phyloP scores from a whole-genome alignment of 768 basidiomycete species.

The Calocera viscosa region DNA sequence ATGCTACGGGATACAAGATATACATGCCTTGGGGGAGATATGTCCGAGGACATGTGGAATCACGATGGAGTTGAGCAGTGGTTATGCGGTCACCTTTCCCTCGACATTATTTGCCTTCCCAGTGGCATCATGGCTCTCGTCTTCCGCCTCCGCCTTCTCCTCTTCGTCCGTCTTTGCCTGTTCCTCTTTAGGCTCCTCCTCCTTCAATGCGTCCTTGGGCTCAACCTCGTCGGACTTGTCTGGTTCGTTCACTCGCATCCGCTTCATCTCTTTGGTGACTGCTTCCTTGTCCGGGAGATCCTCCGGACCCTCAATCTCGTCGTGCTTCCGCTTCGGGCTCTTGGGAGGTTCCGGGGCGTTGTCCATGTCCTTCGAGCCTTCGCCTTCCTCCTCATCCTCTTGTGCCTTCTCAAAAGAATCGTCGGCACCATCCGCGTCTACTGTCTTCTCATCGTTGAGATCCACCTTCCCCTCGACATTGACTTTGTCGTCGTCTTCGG shows the following conservation, averaged over 20 bases:
- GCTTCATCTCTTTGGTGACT: constrained; percentile 6
- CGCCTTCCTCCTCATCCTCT: not conserved
- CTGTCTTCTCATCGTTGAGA: not conserved
- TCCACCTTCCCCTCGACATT: not conserved
- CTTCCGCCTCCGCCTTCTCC: not conserved
- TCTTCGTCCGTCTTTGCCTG: not conserved
- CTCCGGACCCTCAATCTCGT: constrained; percentile 14
- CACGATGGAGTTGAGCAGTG: not conserved
- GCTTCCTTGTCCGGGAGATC: constrained; percentile 9
- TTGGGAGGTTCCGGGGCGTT: not conserved
- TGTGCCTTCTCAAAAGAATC: not conserved
- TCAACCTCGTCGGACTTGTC: not conserved
- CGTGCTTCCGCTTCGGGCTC: constrained; percentile 13
- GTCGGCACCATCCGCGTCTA: not conserved
- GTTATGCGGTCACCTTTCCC: not conserved
- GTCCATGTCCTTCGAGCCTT: not conserved
- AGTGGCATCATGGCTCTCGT: not conserved
- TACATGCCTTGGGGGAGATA: not conserved
- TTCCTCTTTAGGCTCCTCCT: not conserved
- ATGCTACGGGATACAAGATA: constrained; percentile 5
- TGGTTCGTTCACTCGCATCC: not conserved
- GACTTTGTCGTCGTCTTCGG: not conserved
- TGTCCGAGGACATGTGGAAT: not conserved
- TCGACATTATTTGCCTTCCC: not conserved
- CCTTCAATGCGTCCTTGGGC: not conserved